phyloP scores from a whole-genome alignment of 2,329 filamentous ascomycete species.

The Rhynchosporium secalis region DNA sequence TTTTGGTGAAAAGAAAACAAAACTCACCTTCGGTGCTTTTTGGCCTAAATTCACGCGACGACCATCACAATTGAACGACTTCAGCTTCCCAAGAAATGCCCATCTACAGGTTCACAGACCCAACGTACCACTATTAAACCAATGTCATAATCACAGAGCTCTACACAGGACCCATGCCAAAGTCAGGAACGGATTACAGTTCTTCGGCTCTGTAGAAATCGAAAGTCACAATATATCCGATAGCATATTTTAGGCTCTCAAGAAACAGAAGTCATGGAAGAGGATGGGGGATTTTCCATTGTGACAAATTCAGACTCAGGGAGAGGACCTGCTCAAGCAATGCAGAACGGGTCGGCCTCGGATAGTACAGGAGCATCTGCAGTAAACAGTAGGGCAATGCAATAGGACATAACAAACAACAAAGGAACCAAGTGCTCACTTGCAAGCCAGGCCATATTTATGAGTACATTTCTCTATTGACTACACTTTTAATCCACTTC shows the following conservation, averaged over 20 bases:
- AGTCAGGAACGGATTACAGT: no score
- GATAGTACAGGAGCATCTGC: not conserved
- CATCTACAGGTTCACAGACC: no score
- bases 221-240: no score
- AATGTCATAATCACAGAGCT: no score
- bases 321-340: no score
- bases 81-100: not conserved
- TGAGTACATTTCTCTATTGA: conserved; percentile 36
- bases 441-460: conserved; percentile 29
- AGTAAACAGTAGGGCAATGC: not conserved
- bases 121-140: no score
- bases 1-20: conserved; percentile 9
- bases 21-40: not conserved
- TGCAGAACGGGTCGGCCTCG: not conserved
- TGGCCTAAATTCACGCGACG: not conserved
- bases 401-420: not conserved
- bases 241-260: no score
- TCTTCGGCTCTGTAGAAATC: no score
- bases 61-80: not conserved
- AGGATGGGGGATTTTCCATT: no score
- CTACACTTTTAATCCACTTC: conserved; percentile 28
- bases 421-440: conserved; percentile 21
- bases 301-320: no score
- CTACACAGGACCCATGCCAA: no score
- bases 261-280: no score